phyloP scores from a whole-genome alignment of 768 basidiomycete genomes.

The Tulasnella sp. region DNA sequence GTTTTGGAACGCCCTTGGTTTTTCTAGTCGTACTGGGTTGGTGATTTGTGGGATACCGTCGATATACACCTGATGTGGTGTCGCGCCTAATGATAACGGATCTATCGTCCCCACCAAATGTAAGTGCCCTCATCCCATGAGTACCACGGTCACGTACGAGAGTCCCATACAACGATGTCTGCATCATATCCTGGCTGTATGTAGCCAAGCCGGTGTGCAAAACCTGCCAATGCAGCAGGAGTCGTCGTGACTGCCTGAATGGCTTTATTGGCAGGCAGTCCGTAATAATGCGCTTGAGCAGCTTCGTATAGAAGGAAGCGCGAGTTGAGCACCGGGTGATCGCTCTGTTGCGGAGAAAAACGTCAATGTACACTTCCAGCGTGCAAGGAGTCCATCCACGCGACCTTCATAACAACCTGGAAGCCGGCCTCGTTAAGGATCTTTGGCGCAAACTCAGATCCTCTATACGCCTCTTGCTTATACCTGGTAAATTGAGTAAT shows the following conservation, averaged over 20 bases:
- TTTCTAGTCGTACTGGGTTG: constrained; percentile 36
- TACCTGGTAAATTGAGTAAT: constrained; percentile 19
- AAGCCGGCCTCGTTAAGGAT: constrained; percentile 58
- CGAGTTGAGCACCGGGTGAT: constrained; percentile 46
- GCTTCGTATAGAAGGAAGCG: constrained; percentile 74
- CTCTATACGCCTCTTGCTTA: constrained; percentile 73
- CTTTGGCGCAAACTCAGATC: constrained; percentile 67
- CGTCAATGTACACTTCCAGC: not conserved
- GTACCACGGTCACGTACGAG: constrained; percentile 20
- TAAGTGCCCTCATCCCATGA: constrained; percentile 24
- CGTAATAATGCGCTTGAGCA: constrained; percentile 2
- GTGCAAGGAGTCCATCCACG: not conserved
- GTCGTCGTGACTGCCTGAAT: constrained; percentile 50
- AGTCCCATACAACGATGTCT: constrained; percentile 32
- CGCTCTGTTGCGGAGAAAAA: constrained; percentile 22
- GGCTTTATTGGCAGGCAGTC: constrained; percentile 18
- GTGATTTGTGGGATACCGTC: constrained; percentile 67
- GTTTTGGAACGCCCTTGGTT: constrained; percentile 43
- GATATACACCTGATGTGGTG: constrained; percentile 70
- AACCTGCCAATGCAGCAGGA: constrained; percentile 56
- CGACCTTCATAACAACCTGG: constrained; percentile 62
- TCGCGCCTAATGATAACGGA: constrained; percentile 63
- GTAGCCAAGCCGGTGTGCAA: constrained; percentile 65
- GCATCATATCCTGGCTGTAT: constrained; percentile 62
- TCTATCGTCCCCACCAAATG: constrained; percentile 31